Base-by-base conservation (phyloP, 2,329 filamentous ascomycete genomes). In the Neurospora crassa region DNA sequence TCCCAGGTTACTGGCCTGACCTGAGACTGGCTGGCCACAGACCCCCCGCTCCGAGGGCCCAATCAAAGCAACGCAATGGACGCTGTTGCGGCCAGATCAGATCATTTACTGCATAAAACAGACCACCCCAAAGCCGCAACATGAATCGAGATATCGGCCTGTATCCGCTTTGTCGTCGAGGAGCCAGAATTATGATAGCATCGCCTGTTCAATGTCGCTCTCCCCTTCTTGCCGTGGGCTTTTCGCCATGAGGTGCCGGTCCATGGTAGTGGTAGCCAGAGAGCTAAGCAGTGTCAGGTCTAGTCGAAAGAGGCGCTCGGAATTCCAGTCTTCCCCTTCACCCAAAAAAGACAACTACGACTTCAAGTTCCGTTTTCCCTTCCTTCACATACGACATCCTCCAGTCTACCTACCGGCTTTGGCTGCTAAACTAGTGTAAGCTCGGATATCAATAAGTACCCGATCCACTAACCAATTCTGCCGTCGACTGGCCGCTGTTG, bases 51-150 rank as follows among this genome's bases (percentile, higher is more conserved):
- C 53, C 14, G 24, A 14, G 14, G 7, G 18, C 5, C 53, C 53
- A 63, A 63, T 63, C 24, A 63, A 29, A 34, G 24, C 7, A 29
- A 1, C 1, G 53, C 24, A 63, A 63, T 63, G 53, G 43, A 14
- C 53, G 34, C 37, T 63, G 53, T 63, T 24, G 16, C 71, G 67
- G 53, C 70, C 67, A 74, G 72, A 77, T 77, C 76, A 75, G 76
- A 71, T 75, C 76, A 77, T 77, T 68, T 72, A 67, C 68, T 40
- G 71, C 72, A 67, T 71, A 67, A 72, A 76, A 77, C 76, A 75
- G 76, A 74, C 76, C 76, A 77, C 75, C 70, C 47, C 63, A 37
- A 24, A 24, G 68, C n/a, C 42, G 67, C 70, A 72, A 45, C 34
- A 68, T 47, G 72, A 47, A 72, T 71, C 72, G 70, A 71, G 69